These are phyloP conservation scores for Halophytophthora polymorphica DNA, from an alignment of 352 stramenopile species.

Conservation along the genomic window DNA sequence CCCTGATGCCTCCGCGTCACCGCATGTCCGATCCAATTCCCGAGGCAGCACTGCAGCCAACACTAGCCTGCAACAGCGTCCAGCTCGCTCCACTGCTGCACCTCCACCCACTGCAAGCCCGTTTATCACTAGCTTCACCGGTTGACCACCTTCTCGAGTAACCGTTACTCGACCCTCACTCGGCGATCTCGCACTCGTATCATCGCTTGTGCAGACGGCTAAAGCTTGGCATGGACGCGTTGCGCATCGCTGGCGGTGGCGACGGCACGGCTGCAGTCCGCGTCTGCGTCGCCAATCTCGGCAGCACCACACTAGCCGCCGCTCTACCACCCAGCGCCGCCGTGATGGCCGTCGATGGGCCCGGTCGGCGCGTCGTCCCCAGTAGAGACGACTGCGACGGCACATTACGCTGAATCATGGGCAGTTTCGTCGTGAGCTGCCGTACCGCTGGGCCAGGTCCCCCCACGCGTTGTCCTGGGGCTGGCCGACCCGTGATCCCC, in stretches of 20 bases:
- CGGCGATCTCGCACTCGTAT: conserved; percentile 6
- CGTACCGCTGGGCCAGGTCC: conserved; percentile 1
- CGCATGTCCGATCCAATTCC: too few relatives aligned
- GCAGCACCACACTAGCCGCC: conserved; percentile 18
- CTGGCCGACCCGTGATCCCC: conserved; percentile 1
- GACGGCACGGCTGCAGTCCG: conserved; percentile 30
- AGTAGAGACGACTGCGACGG: not conserved
- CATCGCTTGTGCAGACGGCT: conserved; percentile 64
- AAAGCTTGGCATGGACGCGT: conserved; percentile 47
- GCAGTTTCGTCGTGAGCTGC: conserved; percentile 18
- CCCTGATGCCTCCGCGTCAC: too few relatives aligned
- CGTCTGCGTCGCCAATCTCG: conserved; percentile 24
- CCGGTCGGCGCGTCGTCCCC: conserved; percentile 3
- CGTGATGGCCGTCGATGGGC: conserved; percentile 2
- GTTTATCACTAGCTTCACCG: too few relatives aligned
- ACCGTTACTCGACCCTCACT: too few relatives aligned
- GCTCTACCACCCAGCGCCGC: conserved; percentile 3
- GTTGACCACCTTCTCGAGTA: too few relatives aligned
- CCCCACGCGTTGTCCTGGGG: not conserved
- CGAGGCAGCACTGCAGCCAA: too few relatives aligned
- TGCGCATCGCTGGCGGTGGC: conserved; percentile 33
- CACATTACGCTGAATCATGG: conserved; percentile 13
- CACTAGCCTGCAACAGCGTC: too few relatives aligned
- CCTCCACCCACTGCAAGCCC: too few relatives aligned
- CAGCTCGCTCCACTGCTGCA: too few relatives aligned